Conservation (phyloP, 768 basidiomycete genomes). For the Harrya chromipes region DNA sequence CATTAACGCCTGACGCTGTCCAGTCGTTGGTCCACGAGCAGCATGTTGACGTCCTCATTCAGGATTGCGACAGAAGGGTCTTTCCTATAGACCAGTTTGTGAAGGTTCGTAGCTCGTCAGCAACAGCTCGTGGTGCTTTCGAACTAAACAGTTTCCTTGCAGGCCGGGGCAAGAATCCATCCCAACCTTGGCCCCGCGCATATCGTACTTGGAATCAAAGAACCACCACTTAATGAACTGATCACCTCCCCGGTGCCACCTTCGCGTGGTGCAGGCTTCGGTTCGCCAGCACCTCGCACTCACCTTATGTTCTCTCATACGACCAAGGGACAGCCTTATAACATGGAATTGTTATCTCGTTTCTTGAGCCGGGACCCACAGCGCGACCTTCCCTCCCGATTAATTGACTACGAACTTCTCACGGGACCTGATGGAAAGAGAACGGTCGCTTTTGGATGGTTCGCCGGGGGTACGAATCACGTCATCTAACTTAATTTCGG, state of each 20-base stretch:
- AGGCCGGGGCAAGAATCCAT: conserved; percentile 78
- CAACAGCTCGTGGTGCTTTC: not conserved
- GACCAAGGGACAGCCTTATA: conserved; percentile 83
- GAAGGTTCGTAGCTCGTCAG: conserved; percentile 43
- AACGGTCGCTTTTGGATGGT: conserved; percentile 89
- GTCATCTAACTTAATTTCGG: not conserved
- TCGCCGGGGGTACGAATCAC: conserved; percentile 69
- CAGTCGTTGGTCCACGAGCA: conserved; percentile 52
- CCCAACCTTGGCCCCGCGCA: conserved; percentile 59
- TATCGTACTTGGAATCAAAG: conserved; percentile 86
- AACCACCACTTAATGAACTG: conserved; percentile 67
- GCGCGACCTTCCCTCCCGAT: conserved; percentile 36
- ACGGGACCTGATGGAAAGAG: conserved; percentile 61
- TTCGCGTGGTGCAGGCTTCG: conserved; percentile 10
- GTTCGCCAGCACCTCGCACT: conserved; percentile 46
- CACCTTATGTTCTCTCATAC: conserved; percentile 95
- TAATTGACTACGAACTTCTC: conserved; percentile 87
- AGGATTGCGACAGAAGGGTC: conserved; percentile 73
- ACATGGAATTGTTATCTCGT: conserved; percentile 69
- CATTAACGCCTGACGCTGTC: conserved; percentile 77
- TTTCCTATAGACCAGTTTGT: conserved; percentile 62
- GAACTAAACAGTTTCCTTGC: conserved; percentile 5
- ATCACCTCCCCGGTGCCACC: conserved; percentile 42
- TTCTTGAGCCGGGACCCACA: conserved; percentile 44
- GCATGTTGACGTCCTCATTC: conserved; percentile 66